These are phyloP conservation scores for Lecanicillium sp. DNA, from an alignment of 2,329 filamentous ascomycete genomes.

Conservation along the genomic window DNA sequence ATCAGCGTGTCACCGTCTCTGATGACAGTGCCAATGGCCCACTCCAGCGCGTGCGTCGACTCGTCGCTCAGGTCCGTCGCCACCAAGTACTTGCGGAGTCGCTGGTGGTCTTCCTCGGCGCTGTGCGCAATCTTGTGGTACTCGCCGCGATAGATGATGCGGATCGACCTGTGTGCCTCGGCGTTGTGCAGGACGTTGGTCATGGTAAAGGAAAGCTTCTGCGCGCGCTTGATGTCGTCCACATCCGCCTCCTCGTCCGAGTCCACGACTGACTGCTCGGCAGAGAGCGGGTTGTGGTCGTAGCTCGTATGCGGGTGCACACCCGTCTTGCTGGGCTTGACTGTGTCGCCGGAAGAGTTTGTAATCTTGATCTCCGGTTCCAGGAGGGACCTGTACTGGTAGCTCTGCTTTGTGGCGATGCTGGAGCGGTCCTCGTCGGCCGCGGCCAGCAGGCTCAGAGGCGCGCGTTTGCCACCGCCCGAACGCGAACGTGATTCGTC, in stretches of 20 bases:
- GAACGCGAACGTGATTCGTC: slow-evolving; percentile 27
- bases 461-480: slow-evolving; percentile 35
- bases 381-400: slow-evolving; percentile 59
- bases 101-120: slow-evolving; percentile 70
- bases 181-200: slow-evolving; percentile 73
- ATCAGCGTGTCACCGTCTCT: slow-evolving; percentile 91
- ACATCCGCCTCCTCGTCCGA: slow-evolving; percentile 84
- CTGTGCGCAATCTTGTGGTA: slow-evolving; percentile 70
- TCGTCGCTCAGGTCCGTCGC: slow-evolving; percentile 93
- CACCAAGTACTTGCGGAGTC: slow-evolving; percentile 87
- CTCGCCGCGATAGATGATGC: slow-evolving; percentile 86
- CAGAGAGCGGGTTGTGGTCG: slow-evolving; percentile 58
- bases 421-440: slow-evolving; percentile 68
- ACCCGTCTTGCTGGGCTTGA: slow-evolving; percentile 47
- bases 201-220: slow-evolving; percentile 74
- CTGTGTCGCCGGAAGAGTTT: slow-evolving; percentile 55
- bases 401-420: slow-evolving; percentile 43
- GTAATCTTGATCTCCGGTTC: slow-evolving; percentile 64
- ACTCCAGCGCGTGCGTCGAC: slow-evolving; percentile 90
- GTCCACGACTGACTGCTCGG: slow-evolving; percentile 55
- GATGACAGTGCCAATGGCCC: slow-evolving; percentile 93
- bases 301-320: slow-evolving; percentile 83
- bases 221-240: slow-evolving; percentile 79
- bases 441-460: slow-evolving; percentile 62
- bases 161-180: slow-evolving; percentile 73